Percentiles rank a stretch among this genome's conserved stretches.
These are phyloP conservation scores for Boletus barrowsii DNA, from an alignment of 768 basidiomycete species.

Conservation along the genomic window DNA sequence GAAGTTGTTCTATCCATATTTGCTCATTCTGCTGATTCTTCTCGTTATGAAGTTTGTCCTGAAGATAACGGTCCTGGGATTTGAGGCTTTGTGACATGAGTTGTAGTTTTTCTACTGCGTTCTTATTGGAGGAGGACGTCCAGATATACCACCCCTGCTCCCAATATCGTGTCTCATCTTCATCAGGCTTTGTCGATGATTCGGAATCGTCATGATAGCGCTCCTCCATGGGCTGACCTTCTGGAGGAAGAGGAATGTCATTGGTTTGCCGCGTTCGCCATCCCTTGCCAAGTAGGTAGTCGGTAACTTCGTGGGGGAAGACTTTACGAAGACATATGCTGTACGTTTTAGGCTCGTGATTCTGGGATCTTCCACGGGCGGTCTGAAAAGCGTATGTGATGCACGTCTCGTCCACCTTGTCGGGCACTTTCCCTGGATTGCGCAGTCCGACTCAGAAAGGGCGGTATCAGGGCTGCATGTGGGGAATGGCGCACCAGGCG, in stretches of 20 bases:
- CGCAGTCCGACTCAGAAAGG: background rate
- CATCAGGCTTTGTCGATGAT: conserved; percentile 17
- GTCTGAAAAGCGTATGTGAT: conserved; percentile 61
- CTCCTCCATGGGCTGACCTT: conserved; percentile 50
- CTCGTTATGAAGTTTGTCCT: conserved; percentile 36
- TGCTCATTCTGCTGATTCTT: conserved; percentile 54
- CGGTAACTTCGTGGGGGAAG: conserved; percentile 62
- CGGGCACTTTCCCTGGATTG: conserved; percentile 50
- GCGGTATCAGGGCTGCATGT: background rate
- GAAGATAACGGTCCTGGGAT: conserved; percentile 39
- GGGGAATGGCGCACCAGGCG: conserved; percentile 16
- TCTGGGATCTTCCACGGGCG: conserved; percentile 48
- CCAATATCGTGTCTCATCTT: conserved; percentile 54
- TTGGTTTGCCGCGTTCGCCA: conserved; percentile 43
- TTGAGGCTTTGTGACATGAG: conserved; percentile 58
- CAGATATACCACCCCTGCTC: conserved; percentile 76
- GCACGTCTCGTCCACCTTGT: conserved; percentile 63
- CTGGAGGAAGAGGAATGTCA: conserved; percentile 60
- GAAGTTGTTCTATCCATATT: conserved; percentile 32
- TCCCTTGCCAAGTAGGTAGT: conserved; percentile 41
- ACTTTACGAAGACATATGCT: conserved; percentile 64
- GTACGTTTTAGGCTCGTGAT: conserved; percentile 51
- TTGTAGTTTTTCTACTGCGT: conserved; percentile 52
- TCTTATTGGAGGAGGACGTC: conserved; percentile 53
- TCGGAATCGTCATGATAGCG: conserved; percentile 13